A percentile compares a stretch with the other conserved stretches of the same genome.
Evolutionary conservation across 2,329 filamentous ascomycete species (phyloP).

Genomic region (Penicillium thymicola): DNA sequence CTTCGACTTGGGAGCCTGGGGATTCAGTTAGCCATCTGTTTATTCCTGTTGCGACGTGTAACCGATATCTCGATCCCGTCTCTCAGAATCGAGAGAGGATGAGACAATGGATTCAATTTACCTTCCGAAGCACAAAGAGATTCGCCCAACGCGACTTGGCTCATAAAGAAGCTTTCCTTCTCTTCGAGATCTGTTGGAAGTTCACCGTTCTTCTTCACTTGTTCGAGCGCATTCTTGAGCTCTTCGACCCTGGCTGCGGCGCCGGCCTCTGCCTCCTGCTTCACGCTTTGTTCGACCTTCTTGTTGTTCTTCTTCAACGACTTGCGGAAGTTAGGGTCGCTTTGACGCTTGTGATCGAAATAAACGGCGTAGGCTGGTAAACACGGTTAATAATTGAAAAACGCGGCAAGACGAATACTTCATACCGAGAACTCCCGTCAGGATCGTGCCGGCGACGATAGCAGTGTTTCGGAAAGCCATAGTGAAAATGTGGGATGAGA

Average conservation of each 20-base stretch:
- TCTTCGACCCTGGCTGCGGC: slow-evolving; percentile 54
- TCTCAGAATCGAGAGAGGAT: background rate
- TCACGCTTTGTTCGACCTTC: slow-evolving; percentile 45
- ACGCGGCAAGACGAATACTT: slow-evolving; percentile 1
- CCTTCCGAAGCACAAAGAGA: slow-evolving; percentile 70
- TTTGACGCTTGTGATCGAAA: slow-evolving; percentile 64
- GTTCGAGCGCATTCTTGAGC: slow-evolving; percentile 72
- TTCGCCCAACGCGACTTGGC: slow-evolving; percentile 88
- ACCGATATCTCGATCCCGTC: background rate
- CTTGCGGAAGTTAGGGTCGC: slow-evolving; percentile 61
- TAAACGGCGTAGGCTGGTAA: slow-evolving; percentile 60
- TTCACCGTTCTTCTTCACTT: slow-evolving; percentile 76
- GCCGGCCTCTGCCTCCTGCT: slow-evolving; percentile 48
- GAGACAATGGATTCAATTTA: slow-evolving; percentile 47
- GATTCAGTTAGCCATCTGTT: background rate
- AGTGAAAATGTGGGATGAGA: slow-evolving; percentile 1
- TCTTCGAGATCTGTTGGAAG: slow-evolving; percentile 89
- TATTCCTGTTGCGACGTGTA: background rate
- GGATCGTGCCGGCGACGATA: slow-evolving; percentile 57
- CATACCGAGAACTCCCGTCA: slow-evolving; percentile 56
- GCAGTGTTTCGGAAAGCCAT: slow-evolving; percentile 41
- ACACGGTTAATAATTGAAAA: slow-evolving; percentile 8
- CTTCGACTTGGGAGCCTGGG: slow-evolving; percentile 60
- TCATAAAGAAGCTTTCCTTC: slow-evolving; percentile 95
- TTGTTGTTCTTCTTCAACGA: slow-evolving; percentile 52